Base-by-base conservation (phyloP, 495 filamentous ascomycete genomes). In the Articulospora tetracladia region DNA sequence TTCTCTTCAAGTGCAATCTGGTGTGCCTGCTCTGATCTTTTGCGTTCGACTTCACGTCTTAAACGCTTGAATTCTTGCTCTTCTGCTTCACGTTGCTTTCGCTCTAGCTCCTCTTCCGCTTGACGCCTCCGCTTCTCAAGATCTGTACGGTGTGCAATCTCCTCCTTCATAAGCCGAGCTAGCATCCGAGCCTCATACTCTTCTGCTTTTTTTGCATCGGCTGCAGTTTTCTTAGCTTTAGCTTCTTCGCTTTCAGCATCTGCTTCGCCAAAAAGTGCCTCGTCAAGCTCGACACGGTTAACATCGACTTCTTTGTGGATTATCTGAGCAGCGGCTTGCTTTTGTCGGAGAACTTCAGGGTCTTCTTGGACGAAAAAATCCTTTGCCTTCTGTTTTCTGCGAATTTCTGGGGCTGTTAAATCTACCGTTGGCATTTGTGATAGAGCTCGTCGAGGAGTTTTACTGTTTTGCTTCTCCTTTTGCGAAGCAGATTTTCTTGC, bases 1-100 rank as follows among this genome's bases (percentile, higher is more conserved):
- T 20, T 11, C 32, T 63, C 63, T 30, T 74, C 72, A 22, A 34
- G 63, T 24, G 63, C 55, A n/a, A 47, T 47, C 53, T 64, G 36
- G 11, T 63, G 56, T 1, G 39, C 23, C 2, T 4, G n/a, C 17
- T 53, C 22, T 26, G n/a, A 25, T 22, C 49, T 57, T 47, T 58
- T 57, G 23, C 64, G 57, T 53, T 63, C 57, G 1, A 12, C 34
- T 13, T 60, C 60, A 27, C 53, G 41, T 24, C 36, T 65, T 25
- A 66, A 57, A 61, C 67, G n/a, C 59, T 59, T 49, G 55, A 69
- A 52, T 62, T 69, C 60, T 57, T 66, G 23, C 53, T 19, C 28
- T 53, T 30, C 6, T 7, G 30, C 44, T 7, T 47, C 44, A 6
- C 17, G 6, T n/a, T 47, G 6, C 62, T 66, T 19, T 49, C 57